Conservation (phyloP, 2,329 filamentous ascomycete genomes). For the Fusarium guadeloupense region DNA sequence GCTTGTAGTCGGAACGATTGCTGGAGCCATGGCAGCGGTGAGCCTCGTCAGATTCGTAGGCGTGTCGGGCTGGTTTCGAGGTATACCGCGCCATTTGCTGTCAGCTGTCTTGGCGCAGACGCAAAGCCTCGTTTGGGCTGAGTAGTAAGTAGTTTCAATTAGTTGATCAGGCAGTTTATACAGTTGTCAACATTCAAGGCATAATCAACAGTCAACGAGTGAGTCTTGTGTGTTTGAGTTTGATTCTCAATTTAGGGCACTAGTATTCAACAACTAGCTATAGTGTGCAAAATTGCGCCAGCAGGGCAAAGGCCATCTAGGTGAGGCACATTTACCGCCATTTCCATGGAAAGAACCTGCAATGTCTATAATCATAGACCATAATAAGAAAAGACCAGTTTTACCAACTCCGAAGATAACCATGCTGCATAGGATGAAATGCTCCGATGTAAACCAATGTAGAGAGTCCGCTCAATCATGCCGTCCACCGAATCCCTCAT, state of each 20-base stretch:
- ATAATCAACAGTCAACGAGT: not conserved
- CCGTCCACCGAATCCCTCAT: conserved; percentile 1
- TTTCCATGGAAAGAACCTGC: conserved; percentile 6
- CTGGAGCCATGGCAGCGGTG: conserved; percentile 24
- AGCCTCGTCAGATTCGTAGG: conserved; percentile 28
- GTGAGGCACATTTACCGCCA: conserved; percentile 8
- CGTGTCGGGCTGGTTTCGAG: conserved; percentile 20
- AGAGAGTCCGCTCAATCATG: conserved; percentile 20
- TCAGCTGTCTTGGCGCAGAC: conserved; percentile 35
- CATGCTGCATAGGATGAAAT: conserved; percentile 29
- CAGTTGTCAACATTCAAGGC: not conserved
- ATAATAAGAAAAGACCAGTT: conserved; percentile 13
- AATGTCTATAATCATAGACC: conserved; percentile 4
- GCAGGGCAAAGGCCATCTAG: conserved; percentile 5
- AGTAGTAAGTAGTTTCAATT: not conserved
- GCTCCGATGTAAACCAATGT: conserved; percentile 21
- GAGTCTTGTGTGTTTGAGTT: not conserved
- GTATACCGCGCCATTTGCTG: conserved; percentile 30
- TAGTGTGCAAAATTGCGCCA: conserved; percentile 21
- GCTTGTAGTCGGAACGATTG: conserved; percentile 24
- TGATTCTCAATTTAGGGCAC: conserved; percentile 15
- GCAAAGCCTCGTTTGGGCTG: conserved; percentile 27
- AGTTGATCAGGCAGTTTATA: not conserved
- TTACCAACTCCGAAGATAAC: conserved; percentile 37
- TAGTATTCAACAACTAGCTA: conserved; percentile 21